Evolutionary conservation across 2,329 filamentous ascomycete species (phyloP), one percentile per base, ranked within the genome.

Genomic region (Thyridium curvatum): DNA sequence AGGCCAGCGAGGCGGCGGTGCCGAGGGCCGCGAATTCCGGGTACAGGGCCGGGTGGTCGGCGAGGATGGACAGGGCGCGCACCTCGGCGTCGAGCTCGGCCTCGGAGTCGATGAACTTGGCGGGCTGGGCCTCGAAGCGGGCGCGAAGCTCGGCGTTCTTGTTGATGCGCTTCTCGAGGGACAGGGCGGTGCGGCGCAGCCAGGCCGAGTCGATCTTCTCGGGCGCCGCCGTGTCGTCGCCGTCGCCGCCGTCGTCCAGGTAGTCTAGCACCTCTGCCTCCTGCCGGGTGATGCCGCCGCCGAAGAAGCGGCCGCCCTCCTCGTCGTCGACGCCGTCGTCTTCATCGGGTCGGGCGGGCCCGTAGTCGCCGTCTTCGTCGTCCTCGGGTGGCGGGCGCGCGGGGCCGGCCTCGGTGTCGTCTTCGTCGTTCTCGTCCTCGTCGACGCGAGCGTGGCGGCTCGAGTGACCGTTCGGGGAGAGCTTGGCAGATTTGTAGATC

Each of bases 261-360:
- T 84, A 97, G 61, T 97, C 86, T 53, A 98, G 74, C 15, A 93
- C 86, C 50, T 89, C 78, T 3, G 81, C 82, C 48, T 94, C 88
- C 48, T 87, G 75, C 41, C 82, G 74, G 18, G 84, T 87, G 51
- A 98, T 84, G 28, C 93, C 93, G 39, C 89, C 86, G 32, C 91
- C 93, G 52, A 96, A 98, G 68, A 98, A 98, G 10, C 93, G 82
- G 1, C 91, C 93, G 47, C 94, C 93, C 38, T 95, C 88, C 51
- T 95, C 90, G 49, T 91, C 86, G 40, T 52, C 59, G 9, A 46
- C 57, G 4, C 55, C 55, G 10, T 56, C 58, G 10, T 72, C 69
- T 3, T 74, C 72, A 8, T 66, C 66, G 10, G 75, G 74, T 1
- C 71, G 66, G 17, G 59, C 48, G 21, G 68, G 68, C 13, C 68